Base-by-base conservation (phyloP, 768 basidiomycete species). In the Kwoniella heveanensis region DNA sequence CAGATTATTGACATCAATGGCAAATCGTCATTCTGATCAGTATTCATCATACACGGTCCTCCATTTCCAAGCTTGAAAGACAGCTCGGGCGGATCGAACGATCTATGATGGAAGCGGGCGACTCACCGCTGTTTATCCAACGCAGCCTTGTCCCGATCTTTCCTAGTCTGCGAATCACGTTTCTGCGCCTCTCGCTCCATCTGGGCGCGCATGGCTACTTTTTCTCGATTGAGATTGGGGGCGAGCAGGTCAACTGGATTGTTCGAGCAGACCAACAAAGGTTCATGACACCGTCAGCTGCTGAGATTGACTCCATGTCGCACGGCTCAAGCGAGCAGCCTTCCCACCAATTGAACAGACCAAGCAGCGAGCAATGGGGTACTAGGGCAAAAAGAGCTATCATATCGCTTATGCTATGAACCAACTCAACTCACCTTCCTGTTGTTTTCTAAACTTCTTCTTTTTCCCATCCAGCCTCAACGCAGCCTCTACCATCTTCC, bases 221-320 rank as follows among this genome's bases (percentile, higher is more conserved):
- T 79, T 15, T 75, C 78, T 36, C 66, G 53, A 51, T 79, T 79
- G 60, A 79, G 64, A 52, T 79, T 79, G 0, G 78, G 78, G 1
- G 78, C 78, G n/a, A 77, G 64, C 24, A 79, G 61, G 46, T 79
- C 78, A 0, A 79, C 78, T 77, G n/a, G n/a, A n/a, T n/a, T n/a
- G n/a, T n/a, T n/a, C n/a, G n/a, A n/a, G n/a, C n/a, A n/a, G n/a
- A n/a, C n/a, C n/a, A n/a, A n/a, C n/a, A n/a, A n/a, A n/a, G n/a
- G n/a, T n/a, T n/a, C n/a, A n/a, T n/a, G n/a, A n/a, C n/a, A n/a
- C n/a, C n/a, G n/a, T n/a, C n/a, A n/a, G n/a, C n/a, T n/a, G n/a
- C n/a, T n/a, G n/a, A n/a, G n/a, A n/a, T n/a, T n/a, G n/a, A n/a
- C n/a, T n/a, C n/a, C n/a, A n/a, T n/a, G n/a, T n/a, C n/a, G n/a